Evolutionary conservation across 78 protist genomes (phyloP), one percentile per base, ranked within the genome.

Genomic region (Pigoraptor vietnamica): DNA sequence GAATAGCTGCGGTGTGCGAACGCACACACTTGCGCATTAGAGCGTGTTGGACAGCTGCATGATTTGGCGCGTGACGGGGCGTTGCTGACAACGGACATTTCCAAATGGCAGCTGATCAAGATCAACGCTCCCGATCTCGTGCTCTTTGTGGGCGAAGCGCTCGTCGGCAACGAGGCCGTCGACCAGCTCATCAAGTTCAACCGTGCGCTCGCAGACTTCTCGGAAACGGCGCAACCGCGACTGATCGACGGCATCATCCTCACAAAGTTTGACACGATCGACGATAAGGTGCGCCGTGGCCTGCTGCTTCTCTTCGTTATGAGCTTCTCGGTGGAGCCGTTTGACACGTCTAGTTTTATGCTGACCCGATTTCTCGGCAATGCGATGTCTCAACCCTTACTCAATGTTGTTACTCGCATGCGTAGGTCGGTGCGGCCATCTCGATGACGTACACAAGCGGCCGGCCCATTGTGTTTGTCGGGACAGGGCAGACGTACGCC

Each of bases 141-240:
- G 29, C 91, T 99, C n/a, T 99, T 99, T 36, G 99, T 99, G 0
- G 99, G 99, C 0, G 99, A 99, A 89, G 99, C 99, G 0, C 96
- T 99, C 0, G 99, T 98, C 1, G 99, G 99, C 33, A 98, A 99
- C 89, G 99, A 98, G 89, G 99, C 98, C 33, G 98, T 99, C 2
- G 99, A 99, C 87, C 99, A 99, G 94, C 94, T 99, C 92, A 37
- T 21, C 24, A 90, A 91, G 88, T 99, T 99, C 96, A 97, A 98
- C 96, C 37, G 90, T 1, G 39, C 89, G 19, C 48, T 86, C 34
- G 23, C 23, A 19, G 95, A 96, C 88, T 25, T 89, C 39, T 79
- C 96, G 14, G 56, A 33, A 0, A 23, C 14, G 48, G 0, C 34
- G 79, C 56, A 89, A 2, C 94, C 96, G 32, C 95, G 98, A 29